A percentile compares a stretch with the other conserved stretches of the same genome.
Evolutionary conservation across 768 basidiomycete genomes (phyloP).

Genomic region (Tulasnella sp.): DNA sequence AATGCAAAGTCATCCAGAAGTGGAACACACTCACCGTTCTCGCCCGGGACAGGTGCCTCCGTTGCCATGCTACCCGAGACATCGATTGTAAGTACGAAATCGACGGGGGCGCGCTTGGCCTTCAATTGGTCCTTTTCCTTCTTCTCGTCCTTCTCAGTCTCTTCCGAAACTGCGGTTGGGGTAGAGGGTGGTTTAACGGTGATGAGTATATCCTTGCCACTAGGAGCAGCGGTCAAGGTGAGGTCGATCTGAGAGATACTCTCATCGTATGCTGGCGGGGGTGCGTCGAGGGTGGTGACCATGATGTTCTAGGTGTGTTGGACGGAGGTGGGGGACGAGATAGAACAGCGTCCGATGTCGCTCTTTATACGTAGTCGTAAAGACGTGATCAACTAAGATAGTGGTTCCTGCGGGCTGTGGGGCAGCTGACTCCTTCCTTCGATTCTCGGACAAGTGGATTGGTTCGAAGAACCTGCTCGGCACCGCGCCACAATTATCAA

Average conservation of each 20-base stretch:
- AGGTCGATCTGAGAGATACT: not conserved
- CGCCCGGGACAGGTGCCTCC: conserved; percentile 13
- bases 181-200: not conserved
- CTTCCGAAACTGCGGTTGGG: not conserved
- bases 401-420: not conserved
- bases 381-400: no score
- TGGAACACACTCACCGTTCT: not conserved
- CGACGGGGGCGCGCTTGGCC: conserved; percentile 13
- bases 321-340: not conserved
- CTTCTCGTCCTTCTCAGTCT: not conserved
- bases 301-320: not conserved
- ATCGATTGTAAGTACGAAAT: conserved; percentile 16
- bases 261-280: not conserved
- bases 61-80: conserved; percentile 14
- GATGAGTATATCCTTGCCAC: conserved; percentile 4
- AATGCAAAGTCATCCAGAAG: not conserved
- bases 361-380: no score
- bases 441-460: not conserved
- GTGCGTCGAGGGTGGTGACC: not conserved
- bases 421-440: not conserved
- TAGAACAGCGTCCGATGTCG: no score
- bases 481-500: not conserved
- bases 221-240: not conserved
- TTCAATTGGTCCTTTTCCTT: not conserved
- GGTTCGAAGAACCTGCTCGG: not conserved